Conservation (phyloP, 2,329 filamentous ascomycete genomes). For the Colletotrichum neosansevieriae region DNA sequence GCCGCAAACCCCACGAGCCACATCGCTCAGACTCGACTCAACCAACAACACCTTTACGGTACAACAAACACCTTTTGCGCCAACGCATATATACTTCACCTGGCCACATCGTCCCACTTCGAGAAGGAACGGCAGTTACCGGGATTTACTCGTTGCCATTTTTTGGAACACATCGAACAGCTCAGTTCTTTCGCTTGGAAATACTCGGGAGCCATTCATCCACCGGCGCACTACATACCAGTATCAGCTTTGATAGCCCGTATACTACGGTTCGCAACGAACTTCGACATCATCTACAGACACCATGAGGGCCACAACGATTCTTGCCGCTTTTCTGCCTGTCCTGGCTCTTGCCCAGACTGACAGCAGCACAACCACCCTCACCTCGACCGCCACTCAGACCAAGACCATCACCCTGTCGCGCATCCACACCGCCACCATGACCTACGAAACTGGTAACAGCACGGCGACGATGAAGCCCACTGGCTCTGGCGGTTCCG, state of each 20-base stretch:
- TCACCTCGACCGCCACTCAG: slow-evolving; percentile 63
- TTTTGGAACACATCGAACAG: slow-evolving; percentile 18
- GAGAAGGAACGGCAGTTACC: not conserved
- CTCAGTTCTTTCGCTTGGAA: slow-evolving; percentile 33
- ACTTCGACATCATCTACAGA: slow-evolving; percentile 37
- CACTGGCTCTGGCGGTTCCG: slow-evolving; percentile 43
- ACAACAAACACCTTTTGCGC: slow-evolving; percentile 5
- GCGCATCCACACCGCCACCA: slow-evolving; percentile 55
- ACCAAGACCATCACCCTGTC: slow-evolving; percentile 56
- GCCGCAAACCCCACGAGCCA: slow-evolving; percentile 41
- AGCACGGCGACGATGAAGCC: slow-evolving; percentile 50
- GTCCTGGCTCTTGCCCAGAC: slow-evolving; percentile 64
- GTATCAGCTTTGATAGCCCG: slow-evolving; percentile 43
- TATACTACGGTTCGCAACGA: slow-evolving; percentile 24
- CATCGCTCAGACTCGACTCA: slow-evolving; percentile 18
- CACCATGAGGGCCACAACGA: slow-evolving; percentile 55
- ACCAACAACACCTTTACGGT: not conserved
- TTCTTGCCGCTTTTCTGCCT: slow-evolving; percentile 65
- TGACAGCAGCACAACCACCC: slow-evolving; percentile 51
- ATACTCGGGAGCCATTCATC: slow-evolving; percentile 27
- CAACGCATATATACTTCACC: slow-evolving; percentile 30
- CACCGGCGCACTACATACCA: slow-evolving; percentile 25
- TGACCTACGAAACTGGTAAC: slow-evolving; percentile 54
- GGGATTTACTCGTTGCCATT: not conserved
- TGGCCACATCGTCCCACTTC: not conserved